Evolutionary conservation across 306 rosid genomes (phyloP), one percentile per base, ranked within the genome.

Genomic region (Cotoneaster glaucophyllus): DNA sequence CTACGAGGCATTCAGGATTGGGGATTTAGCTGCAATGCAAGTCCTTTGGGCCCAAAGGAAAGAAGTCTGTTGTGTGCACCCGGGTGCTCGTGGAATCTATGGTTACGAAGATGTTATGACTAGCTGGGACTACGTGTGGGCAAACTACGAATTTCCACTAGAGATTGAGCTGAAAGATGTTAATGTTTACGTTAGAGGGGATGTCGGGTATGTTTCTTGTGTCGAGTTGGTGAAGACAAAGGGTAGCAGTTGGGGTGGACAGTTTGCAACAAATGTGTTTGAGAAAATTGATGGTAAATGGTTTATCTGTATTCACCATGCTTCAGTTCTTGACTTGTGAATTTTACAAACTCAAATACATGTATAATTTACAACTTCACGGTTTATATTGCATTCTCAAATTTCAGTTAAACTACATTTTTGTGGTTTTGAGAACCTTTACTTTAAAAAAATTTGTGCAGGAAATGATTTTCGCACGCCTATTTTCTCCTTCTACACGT

Each of bases 61-160:
- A 4, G 87, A 88, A 73, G 92, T 87, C 53, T 92, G 97, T 76
- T 89, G 97, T 59, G 97, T 90, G 8, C 97, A 92, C 82, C 98
- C 98, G 1, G 97, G 98, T 37, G 70, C 84, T 21, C 83, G 85
- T 58, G 98, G 97, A 54, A 92, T 95, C 70, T 85, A 89, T 10
- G 97, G 98, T 43, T 85, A 88, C 41, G 91, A 90, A 13, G 93
- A 95, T 71, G 96, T 95, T 76, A 81, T 89, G 67, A 92, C 91
- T 80, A 95, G 98, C 85, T 95, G 97, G 98, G 86, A 95, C 69
- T 86, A 81, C 22, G 92, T 95, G 32, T 95, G 97, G 98, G 97
- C 93, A 3, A 88, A 95, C 90, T 95, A 95, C 78, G 97, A 92
- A 69, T 95, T 95, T 73, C 98, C 98, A 0, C 77, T 92, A 21